phyloP scores from a whole-genome alignment of 163 green algal species.

The Smithsoniella earleae region DNA sequence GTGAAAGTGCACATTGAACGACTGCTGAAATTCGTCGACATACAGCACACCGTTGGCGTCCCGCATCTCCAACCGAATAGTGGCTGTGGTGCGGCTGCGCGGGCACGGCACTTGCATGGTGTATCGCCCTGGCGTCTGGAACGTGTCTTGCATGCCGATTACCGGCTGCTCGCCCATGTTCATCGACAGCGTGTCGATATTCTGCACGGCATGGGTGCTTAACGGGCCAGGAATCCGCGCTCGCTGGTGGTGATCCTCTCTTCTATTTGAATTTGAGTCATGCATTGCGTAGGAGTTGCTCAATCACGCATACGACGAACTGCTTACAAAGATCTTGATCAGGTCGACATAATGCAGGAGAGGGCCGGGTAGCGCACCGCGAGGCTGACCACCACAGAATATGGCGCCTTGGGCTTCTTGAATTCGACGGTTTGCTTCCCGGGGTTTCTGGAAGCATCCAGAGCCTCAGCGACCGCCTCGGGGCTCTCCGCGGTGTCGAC shows the following conservation, averaged over 20 bases:
- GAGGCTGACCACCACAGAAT: background rate
- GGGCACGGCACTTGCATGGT: conserved; percentile 65
- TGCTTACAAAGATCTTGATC: too few species aligned
- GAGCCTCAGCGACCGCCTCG: conserved; percentile 1
- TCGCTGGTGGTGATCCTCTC: too few species aligned
- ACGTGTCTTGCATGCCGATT: conserved; percentile 66
- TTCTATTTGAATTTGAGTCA: too few species aligned
- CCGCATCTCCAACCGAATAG: conserved; percentile 62
- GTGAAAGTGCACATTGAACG: conserved; percentile 94
- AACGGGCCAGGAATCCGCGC: too few species aligned
- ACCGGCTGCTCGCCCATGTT: conserved; percentile 60
- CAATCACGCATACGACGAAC: too few species aligned
- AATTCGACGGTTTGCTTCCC: conserved; percentile 12
- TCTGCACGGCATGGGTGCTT: conserved; percentile 4
- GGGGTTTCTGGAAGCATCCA: too few species aligned
- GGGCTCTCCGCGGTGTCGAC: background rate
- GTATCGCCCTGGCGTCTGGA: conserved; percentile 58
- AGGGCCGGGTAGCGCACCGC: background rate
- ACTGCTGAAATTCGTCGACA: conserved; percentile 73
- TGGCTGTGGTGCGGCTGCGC: conserved; percentile 55
- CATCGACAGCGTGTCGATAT: conserved; percentile 45
- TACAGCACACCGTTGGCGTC: conserved; percentile 42
- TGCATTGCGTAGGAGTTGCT: too few species aligned
- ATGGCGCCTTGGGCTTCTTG: conserved; percentile 17
- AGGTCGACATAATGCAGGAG: background rate